Evolutionary conservation across 306 rosid genomes (phyloP), one percentile per base, ranked within the genome.

Genomic region (Fragaria nilgerrensis): DNA sequence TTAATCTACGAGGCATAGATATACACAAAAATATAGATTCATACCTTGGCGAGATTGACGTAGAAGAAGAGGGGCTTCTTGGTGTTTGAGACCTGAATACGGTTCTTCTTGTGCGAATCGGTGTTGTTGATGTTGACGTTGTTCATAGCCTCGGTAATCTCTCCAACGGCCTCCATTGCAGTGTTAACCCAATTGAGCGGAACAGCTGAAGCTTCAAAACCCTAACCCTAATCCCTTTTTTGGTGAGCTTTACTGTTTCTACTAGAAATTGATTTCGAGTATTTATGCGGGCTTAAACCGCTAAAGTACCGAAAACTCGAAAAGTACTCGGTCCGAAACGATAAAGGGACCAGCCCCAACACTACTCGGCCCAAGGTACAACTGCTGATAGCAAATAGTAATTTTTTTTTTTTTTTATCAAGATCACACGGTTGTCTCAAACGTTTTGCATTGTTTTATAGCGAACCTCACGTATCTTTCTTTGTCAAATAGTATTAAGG

Each of bases 1-100:
- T 55, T 16, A 7, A 43, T n/a, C 48, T 37, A 15, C 41, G n/a
- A 73, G 41, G 55, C 69, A 43, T 12, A n/a, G 22, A 22, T 2
- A 73, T 7, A 56, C 0, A 6, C 47, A 43, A 2, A 32, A 2
- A 32, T 32, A 32, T 32, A 32, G 36, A 32, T 3, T 32, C 3
- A 32, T 32, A 82, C 86, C 84, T 82, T 82, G 10, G 88, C 86
- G 17, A 85, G 82, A 82, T 85, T 85, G 68, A 85, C 88, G 61
- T 82, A 85, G 86, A 85, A 85, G 78, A 85, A 85, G 61, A 85
- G 78, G 11, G 88, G 88, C 65, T 82, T 85, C 53, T 85, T 85
- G 78, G 88, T 82, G 53, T 82, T 85, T 37, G 88, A 85, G 37
- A 85, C 88, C 71, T 85, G 88, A 79, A 85, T 85, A 23, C 88